These are phyloP conservation scores for Fraxinus ornus DNA, from an alignment of 305 asterid species.

Conservation along the genomic window DNA sequence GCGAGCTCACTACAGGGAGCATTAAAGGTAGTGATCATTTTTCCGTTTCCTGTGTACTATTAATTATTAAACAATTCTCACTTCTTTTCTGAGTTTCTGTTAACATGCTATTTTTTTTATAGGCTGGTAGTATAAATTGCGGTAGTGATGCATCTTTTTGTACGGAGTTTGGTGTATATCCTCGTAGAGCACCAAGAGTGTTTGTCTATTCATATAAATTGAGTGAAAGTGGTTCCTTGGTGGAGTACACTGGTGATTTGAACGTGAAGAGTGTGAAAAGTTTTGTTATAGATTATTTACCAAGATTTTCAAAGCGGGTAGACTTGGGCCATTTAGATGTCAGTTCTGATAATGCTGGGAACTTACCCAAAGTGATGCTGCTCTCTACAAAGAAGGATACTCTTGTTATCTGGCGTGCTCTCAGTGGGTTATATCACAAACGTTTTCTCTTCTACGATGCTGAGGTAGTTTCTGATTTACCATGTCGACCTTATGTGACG, in stretches of 20 bases:
- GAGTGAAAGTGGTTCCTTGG: slow-evolving; percentile 57
- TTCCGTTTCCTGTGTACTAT: neutral
- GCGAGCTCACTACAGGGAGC: slow-evolving; percentile 67
- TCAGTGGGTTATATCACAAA: slow-evolving; percentile 75
- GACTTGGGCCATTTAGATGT: slow-evolving; percentile 46
- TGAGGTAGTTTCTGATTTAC: slow-evolving; percentile 49
- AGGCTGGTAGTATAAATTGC: slow-evolving; percentile 83
- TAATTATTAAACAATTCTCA: neutral
- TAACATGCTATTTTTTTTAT: slow-evolving; percentile 20
- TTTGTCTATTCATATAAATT: slow-evolving; percentile 60
- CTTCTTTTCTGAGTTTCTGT: neutral
- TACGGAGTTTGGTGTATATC: slow-evolving; percentile 62
- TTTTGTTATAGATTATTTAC: slow-evolving; percentile 70
- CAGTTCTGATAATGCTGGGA: slow-evolving; percentile 41
- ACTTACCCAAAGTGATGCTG: slow-evolving; percentile 73
- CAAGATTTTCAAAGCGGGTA: slow-evolving; percentile 76
- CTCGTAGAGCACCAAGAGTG: slow-evolving; percentile 61
- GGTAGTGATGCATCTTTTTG: slow-evolving; percentile 68
- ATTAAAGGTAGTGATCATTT: slow-evolving; percentile 53
- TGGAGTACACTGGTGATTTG: slow-evolving; percentile 69
- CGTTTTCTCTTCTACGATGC: slow-evolving; percentile 68
- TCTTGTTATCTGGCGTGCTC: slow-evolving; percentile 87
- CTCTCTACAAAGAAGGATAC: slow-evolving; percentile 80
- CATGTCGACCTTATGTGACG: neutral
- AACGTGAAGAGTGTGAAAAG: slow-evolving; percentile 56